These are phyloP conservation scores for Fomitopsis pulvina DNA, from an alignment of 768 basidiomycete genomes.

Conservation along the genomic window DNA sequence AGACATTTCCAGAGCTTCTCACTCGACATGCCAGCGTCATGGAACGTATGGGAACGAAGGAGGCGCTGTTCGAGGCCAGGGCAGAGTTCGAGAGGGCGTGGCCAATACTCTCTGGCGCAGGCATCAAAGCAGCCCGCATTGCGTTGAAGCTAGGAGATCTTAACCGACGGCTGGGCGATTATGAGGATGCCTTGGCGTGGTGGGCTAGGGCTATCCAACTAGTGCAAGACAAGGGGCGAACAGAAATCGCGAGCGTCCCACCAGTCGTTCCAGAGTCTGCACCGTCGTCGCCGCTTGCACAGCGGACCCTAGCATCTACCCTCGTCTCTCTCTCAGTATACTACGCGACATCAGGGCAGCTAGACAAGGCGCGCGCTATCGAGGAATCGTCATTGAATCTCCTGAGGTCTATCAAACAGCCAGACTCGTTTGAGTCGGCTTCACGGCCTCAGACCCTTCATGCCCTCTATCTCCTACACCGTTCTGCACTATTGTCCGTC, in stretches of 20 bases:
- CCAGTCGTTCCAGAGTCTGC: conserved; percentile 28
- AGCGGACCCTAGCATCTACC: conserved; percentile 53
- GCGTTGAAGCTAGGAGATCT: conserved; percentile 68
- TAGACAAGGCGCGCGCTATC: conserved; percentile 46
- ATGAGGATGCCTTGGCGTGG: conserved; percentile 54
- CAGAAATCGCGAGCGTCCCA: conserved; percentile 11
- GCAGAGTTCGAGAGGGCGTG: conserved; percentile 54
- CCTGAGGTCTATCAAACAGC: conserved; percentile 46
- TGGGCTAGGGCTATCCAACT: conserved; percentile 56
- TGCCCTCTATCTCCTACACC: conserved; percentile 59
- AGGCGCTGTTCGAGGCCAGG: conserved; percentile 47
- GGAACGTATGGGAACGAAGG: conserved; percentile 51
- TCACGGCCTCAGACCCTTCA: conserved; percentile 60
- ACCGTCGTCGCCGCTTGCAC: conserved; percentile 55
- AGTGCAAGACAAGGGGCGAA: conserved; percentile 25
- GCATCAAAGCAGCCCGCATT: conserved; percentile 42
- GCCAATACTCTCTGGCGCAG: conserved; percentile 34
- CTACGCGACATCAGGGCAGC: conserved; percentile 53
- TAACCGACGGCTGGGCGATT: conserved; percentile 45
- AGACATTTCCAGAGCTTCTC: conserved; percentile 50
- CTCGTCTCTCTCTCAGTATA: conserved; percentile 69
- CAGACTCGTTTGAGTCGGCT: conserved; percentile 34
- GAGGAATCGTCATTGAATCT: conserved; percentile 51
- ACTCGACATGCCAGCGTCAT: conserved; percentile 47
- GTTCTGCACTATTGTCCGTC: conserved; percentile 63